Evolutionary conservation across 1,284 basidiomycete species (phyloP).

Genomic region (Cryptococcus sp.): DNA sequence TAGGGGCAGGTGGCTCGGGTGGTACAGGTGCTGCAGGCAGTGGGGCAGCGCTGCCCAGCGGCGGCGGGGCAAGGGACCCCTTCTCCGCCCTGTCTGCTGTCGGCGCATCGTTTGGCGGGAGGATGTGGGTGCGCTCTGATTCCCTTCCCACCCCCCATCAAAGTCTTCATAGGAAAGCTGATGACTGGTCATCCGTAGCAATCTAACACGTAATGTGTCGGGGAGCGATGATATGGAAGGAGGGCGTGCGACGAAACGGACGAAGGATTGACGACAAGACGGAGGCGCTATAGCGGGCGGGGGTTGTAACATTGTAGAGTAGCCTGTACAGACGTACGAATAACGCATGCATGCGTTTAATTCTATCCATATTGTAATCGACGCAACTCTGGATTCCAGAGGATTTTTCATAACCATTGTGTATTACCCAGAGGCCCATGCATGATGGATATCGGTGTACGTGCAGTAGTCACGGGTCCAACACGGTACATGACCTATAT

Average conservation of each 20-base stretch:
- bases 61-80: background rate
- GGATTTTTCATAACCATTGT: too few relatives aligned
- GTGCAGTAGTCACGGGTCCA: too few relatives aligned
- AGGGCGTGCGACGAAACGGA: conserved; percentile 7
- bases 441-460: too few relatives aligned
- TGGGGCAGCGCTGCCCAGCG: too few relatives aligned
- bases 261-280: conserved; percentile 5
- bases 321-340: too few relatives aligned
- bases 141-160: background rate
- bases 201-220: conserved; percentile 12
- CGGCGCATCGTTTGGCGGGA: conserved; percentile 3
- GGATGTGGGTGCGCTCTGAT: conserved; percentile 18
- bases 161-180: background rate
- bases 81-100: background rate
- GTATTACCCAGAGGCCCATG: too few relatives aligned
- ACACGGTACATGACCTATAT: too few relatives aligned
- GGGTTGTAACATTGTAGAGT: too few relatives aligned
- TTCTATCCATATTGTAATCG: background rate
- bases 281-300: background rate
- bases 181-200: background rate
- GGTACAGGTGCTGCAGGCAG: background rate
- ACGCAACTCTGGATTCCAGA: too few relatives aligned
- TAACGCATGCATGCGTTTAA: too few relatives aligned
- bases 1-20: background rate
- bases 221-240: conserved; percentile 10